A percentile compares a stretch with the other conserved stretches of the same genome.
phyloP scores from a whole-genome alignment of 176 grass and related monocot species.

The Hordeum marinum region DNA sequence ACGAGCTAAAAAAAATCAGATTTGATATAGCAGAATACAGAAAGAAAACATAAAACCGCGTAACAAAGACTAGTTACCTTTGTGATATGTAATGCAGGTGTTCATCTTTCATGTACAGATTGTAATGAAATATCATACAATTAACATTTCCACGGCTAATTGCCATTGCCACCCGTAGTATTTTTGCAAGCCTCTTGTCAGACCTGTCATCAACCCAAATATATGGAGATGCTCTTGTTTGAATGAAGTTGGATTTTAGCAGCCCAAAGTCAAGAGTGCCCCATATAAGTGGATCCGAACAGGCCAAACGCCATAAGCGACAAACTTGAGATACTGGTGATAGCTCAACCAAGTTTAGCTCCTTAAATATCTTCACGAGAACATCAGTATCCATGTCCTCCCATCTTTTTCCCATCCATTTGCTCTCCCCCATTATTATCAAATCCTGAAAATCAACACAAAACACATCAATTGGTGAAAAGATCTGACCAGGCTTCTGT shows the following conservation, averaged over 20 bases:
- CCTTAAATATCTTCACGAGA: slow-evolving; percentile 95
- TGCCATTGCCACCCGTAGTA: slow-evolving; percentile 76
- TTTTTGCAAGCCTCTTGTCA: slow-evolving; percentile 68
- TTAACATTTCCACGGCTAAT: slow-evolving; percentile 64
- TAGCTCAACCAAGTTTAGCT: slow-evolving; percentile 85
- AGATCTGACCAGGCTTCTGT: not conserved
- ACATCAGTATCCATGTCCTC: slow-evolving; percentile 99
- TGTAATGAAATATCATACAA: slow-evolving; percentile 94
- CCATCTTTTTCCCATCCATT: slow-evolving; percentile 79
- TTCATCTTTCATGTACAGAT: slow-evolving; percentile 96
- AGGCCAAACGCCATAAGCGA: slow-evolving; percentile 66
- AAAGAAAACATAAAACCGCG: not conserved
- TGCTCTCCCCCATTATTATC: slow-evolving; percentile 64
- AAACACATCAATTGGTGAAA: slow-evolving; percentile 19
- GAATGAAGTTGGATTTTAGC: slow-evolving; percentile 87
- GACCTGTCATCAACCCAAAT: slow-evolving; percentile 90
- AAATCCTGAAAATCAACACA: slow-evolving; percentile 28
- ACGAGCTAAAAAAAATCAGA: not conserved
- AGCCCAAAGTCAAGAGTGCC: slow-evolving; percentile 77
- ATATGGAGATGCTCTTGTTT: slow-evolving; percentile 79
- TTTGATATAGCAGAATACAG: not conserved
- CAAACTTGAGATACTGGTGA: slow-evolving; percentile 86
- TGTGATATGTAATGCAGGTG: slow-evolving; percentile 82
- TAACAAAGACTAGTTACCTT: slow-evolving; percentile 55
- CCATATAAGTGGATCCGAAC: slow-evolving; percentile 96